Evolutionary conservation across 2,329 filamentous ascomycete genomes (phyloP), one percentile per base, ranked within the genome.

Genomic region (Knoxdaviesia capensis): DNA sequence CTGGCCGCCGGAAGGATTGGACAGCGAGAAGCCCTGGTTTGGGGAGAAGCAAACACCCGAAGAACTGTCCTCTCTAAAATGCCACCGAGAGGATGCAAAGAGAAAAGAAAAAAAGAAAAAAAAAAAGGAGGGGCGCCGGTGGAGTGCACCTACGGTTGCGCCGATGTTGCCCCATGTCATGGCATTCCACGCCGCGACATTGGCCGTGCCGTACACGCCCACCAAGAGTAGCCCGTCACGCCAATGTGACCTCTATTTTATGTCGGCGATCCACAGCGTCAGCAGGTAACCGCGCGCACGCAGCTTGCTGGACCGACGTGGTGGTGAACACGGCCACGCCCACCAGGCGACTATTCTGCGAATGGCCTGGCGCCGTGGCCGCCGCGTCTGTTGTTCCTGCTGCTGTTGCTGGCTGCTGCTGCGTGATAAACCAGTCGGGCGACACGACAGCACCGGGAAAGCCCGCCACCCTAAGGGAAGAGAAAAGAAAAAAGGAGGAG

Each of bases 81-180:
- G 20, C 30, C 36, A 37, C 7, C 20, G 7, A 37, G 11, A 9
- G 20, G n/a, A n/a, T n/a, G n/a, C n/a, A n/a, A n/a, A n/a, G n/a
- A n/a, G n/a, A n/a, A n/a, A n/a, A n/a, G 9, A 40, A 10, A 41
- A 20, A 31, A 29, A 37, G 40, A 36, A 9, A 36, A 20, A 35
- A 8, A 2, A n/a, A 31, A 39, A 40, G 31, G 31, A 5, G 6
- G 40, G 20, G 28, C 11, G 40, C 32, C 8, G 34, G 7, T 31
- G 5, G 31, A 37, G 6, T n/a, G 28, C 28, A 55, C 68, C 59
- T 50, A 75, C 69, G 30, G 79, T 83, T 40, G 68, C 65, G 6
- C 68, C 76, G 47, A 86, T 64, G 51, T 85, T 85, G 3, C 80
- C 80, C 72, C 74, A 81, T n/a, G 75, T 69, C 62, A 79, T 69